Percentiles rank a stretch among this genome's conserved stretches.
phyloP scores from a whole-genome alignment of 2,329 filamentous ascomycete genomes.

The Colletotrichum eleusines region DNA sequence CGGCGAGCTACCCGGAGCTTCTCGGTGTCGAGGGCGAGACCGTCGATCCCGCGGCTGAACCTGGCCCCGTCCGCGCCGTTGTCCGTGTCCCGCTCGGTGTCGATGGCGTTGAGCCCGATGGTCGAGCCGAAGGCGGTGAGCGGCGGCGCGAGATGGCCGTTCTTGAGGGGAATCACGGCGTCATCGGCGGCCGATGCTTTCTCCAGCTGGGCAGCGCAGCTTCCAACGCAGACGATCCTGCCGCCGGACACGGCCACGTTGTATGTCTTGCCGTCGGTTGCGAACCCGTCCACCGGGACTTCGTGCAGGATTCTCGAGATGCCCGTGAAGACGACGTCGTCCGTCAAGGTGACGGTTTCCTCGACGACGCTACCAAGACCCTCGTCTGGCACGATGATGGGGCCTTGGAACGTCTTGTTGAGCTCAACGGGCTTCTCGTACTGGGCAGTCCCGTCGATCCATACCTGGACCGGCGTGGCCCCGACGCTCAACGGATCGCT shows the following conservation, averaged over 20 bases:
- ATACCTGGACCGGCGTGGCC: conserved; percentile 70
- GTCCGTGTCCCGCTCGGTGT: conserved; percentile 66
- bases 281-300: conserved; percentile 48
- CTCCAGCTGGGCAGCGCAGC: conserved; percentile 60
- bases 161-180: conserved; percentile 60
- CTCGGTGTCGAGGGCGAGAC: conserved; percentile 67
- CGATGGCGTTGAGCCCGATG: conserved; percentile 73
- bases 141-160: conserved; percentile 70
- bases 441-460: conserved; percentile 72
- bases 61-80: conserved; percentile 60
- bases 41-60: conserved; percentile 71
- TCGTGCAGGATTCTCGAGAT: conserved; percentile 64
- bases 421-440: conserved; percentile 67
- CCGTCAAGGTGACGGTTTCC: conserved; percentile 50
- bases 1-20: conserved; percentile 65
- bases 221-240: conserved; percentile 68
- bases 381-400: conserved; percentile 55
- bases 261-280: conserved; percentile 51
- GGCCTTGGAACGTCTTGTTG: conserved; percentile 58
- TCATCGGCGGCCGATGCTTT: conserved; percentile 49
- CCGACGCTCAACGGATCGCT: conserved; percentile 72
- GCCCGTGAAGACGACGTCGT: conserved; percentile 67
- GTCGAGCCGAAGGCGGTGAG: conserved; percentile 71
- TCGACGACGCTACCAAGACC: conserved; percentile 56
- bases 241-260: conserved; percentile 66